Evolutionary conservation across 805 yeast species (phyloP).

Genomic region (Saturnispora ahearnii): DNA sequence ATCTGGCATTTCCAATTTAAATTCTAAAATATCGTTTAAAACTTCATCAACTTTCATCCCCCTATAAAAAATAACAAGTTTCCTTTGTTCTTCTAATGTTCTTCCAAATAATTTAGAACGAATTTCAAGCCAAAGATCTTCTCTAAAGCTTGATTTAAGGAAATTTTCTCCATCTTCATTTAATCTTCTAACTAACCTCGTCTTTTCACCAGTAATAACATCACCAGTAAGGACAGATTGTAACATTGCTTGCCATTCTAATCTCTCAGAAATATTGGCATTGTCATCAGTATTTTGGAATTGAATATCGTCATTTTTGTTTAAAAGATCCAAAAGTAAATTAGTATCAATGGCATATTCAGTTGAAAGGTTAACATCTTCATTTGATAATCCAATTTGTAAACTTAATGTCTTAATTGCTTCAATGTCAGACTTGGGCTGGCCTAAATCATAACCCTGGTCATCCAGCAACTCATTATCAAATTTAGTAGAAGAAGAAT

Average conservation of each 20-base stretch:
- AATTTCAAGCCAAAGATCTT: slow-evolving; percentile 81
- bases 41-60: slow-evolving; percentile 58
- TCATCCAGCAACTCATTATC: slow-evolving; percentile 7
- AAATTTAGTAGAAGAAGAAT: slow-evolving; percentile 1
- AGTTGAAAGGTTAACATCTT: slow-evolving; percentile 27
- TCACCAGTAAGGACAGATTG: slow-evolving; percentile 89
- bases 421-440: slow-evolving; percentile 18
- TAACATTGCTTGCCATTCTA: slow-evolving; percentile 95
- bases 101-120: slow-evolving; percentile 76
- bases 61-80: slow-evolving; percentile 58
- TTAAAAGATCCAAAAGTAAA: slow-evolving; percentile 25
- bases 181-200: slow-evolving; percentile 50
- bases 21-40: slow-evolving; percentile 57
- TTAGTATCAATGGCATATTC: slow-evolving; percentile 30
- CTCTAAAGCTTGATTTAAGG: slow-evolving; percentile 48
- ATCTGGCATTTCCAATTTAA: slow-evolving; percentile 43
- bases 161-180: slow-evolving; percentile 37
- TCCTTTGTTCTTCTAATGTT: slow-evolving; percentile 67
- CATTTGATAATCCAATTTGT: slow-evolving; percentile 26
- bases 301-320: slow-evolving; percentile 30
- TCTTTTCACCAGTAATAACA: slow-evolving; percentile 84
- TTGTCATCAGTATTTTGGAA: slow-evolving; percentile 22
- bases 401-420: slow-evolving; percentile 25
- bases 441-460: slow-evolving; percentile 13
- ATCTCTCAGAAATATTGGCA: slow-evolving; percentile 51